Evolutionary conservation across 2,329 filamentous ascomycete genomes (phyloP).

Genomic region (Colletotrichum sp.): DNA sequence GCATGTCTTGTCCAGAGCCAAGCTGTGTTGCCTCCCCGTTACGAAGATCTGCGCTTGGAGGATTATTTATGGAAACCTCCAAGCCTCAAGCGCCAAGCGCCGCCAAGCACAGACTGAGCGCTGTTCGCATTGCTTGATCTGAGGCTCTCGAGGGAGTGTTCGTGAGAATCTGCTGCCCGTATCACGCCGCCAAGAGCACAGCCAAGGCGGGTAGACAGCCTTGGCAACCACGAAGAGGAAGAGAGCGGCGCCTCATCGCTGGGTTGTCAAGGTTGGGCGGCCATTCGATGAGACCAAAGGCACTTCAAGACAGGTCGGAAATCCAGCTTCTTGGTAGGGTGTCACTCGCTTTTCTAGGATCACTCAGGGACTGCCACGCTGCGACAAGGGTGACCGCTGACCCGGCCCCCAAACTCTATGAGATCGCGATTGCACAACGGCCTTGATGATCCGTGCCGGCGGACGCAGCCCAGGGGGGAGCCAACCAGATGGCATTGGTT

Average conservation of each 20-base stretch:
- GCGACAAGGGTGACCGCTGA: neutral
- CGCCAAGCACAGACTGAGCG: neutral
- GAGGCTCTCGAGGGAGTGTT: neutral
- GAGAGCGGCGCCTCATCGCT: neutral
- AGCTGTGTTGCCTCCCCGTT: neutral
- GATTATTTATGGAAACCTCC: neutral
- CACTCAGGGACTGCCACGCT: neutral
- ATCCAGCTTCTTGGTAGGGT: neutral
- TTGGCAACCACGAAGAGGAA: neutral
- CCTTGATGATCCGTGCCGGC: neutral
- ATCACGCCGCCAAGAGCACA: neutral
- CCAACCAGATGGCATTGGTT: neutral
- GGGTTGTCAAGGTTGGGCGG: neutral
- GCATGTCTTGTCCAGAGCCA: neutral
- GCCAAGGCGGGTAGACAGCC: neutral
- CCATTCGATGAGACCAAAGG: conserved; percentile 1
- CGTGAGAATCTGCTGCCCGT: neutral
- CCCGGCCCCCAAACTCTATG: neutral
- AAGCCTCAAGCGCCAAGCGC: conserved; percentile 11
- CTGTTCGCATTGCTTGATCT: neutral
- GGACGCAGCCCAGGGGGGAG: neutral
- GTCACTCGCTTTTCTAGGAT: neutral
- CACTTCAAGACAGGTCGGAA: neutral
- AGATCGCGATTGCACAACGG: neutral
- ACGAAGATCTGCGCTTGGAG: neutral